Base-by-base conservation (phyloP, 2,329 filamentous ascomycete species). In the Malbranchea zuffiana region DNA sequence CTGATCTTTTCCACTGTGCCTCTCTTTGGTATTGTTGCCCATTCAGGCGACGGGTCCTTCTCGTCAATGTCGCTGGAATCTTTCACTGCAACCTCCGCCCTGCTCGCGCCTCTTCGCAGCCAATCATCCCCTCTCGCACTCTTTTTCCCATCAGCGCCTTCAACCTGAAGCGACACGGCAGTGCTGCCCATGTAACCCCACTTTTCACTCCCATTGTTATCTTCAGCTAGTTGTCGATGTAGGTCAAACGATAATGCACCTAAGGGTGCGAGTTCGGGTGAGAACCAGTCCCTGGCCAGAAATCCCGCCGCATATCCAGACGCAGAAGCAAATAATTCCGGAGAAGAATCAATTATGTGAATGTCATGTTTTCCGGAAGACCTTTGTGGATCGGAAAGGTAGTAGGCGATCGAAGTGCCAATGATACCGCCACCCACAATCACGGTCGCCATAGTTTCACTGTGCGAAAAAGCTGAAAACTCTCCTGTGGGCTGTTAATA, bases 291-390 rank as follows among this genome's bases (percentile, higher is more conserved):
- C 21, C 66, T 67, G 0, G 81, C 81, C 6, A 87, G 52, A 50
- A 87, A 88, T 0, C 82, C 82, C 12, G 71, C 83, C 0, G 81
- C 80, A 46, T 73, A 77, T 1, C 82, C 81, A 2, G 80, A 86
- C 0, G 82, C 81, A 19, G 78, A 82, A 7, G 74, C 69, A 56
- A 87, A 84, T 20, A 87, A 67, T 44, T 74, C 54, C 0, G 66
- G 55, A 3, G 70, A 69, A 4, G 71, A 62, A 48, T 79, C 75
- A 25, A 80, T 44, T 15, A 80, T 57, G 44, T 75, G 71, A 35
- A 79, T 74, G 20, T 63, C 60, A 4, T 47, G 39, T 19, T 45
- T 31, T 19, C 46, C 32, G 23, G 35, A 20, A 4, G 41, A 42
- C 3, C 25, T 23, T 13, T 61, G 47, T 3, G 65, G 59, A 30